phyloP scores from a whole-genome alignment of 345 rosid genomes.

The Carallia pectinifolia region DNA sequence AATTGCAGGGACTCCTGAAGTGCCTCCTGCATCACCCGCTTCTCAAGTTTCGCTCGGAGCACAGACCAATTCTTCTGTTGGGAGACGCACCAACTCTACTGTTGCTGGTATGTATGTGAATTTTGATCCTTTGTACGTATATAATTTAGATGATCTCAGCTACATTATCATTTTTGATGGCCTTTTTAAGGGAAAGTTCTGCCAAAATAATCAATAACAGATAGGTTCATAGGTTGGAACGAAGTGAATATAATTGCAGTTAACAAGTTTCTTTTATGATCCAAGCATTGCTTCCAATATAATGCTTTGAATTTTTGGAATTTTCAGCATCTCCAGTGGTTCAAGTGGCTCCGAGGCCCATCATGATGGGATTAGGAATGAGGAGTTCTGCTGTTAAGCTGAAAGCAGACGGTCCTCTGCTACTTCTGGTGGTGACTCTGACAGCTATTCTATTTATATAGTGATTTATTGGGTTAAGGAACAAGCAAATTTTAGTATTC shows the following conservation, averaged over 20 bases:
- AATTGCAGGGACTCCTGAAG: constrained; percentile 27
- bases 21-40: constrained; percentile 31
- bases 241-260: too few relatives aligned
- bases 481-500: background rate
- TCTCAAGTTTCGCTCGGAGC: constrained; percentile 41
- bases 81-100: constrained; percentile 37
- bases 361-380: constrained; percentile 40
- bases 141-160: background rate
- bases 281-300: too few relatives aligned
- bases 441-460: constrained; percentile 26
- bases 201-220: too few relatives aligned
- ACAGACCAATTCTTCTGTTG: constrained; percentile 15
- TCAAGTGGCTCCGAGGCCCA: constrained; percentile 44
- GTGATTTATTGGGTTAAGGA: constrained; percentile 16
- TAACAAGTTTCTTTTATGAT: too few relatives aligned
- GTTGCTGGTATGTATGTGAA: constrained; percentile 25
- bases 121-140: background rate
- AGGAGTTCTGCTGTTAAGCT: constrained; percentile 27
- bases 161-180: background rate
- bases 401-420: constrained; percentile 26
- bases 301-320: too few relatives aligned
- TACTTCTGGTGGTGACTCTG: constrained; percentile 26
- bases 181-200: too few relatives aligned
- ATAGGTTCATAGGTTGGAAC: too few relatives aligned
- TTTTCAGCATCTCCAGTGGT: constrained; percentile 46